Evolutionary conservation across 306 rosid genomes (phyloP).

Genomic region (Acacia confusa): DNA sequence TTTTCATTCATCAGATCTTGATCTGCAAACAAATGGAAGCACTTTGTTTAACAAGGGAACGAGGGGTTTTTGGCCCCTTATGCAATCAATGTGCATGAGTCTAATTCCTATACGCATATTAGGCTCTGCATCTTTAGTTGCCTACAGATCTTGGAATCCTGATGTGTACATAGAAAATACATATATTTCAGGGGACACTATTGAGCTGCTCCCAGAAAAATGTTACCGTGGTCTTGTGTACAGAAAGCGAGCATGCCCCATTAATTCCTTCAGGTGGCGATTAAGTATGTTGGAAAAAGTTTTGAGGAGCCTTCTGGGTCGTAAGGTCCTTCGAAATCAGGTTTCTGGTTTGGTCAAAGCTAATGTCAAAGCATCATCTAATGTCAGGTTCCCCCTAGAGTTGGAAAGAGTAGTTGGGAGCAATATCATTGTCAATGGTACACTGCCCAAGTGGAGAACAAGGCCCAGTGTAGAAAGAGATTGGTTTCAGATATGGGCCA

Average conservation of each 20-base stretch:
- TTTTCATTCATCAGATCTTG: slow-evolving; percentile 51
- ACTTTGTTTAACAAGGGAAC: slow-evolving; percentile 29
- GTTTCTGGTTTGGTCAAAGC: slow-evolving; percentile 57
- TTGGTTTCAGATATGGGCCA: slow-evolving; percentile 51
- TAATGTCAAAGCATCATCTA: slow-evolving; percentile 60
- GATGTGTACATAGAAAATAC: slow-evolving; percentile 41
- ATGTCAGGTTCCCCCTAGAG: slow-evolving; percentile 61
- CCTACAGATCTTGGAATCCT: slow-evolving; percentile 67
- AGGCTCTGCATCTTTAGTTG: slow-evolving; percentile 67
- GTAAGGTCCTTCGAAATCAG: slow-evolving; percentile 46
- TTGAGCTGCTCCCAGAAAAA: slow-evolving; percentile 85
- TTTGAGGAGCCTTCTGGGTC: slow-evolving; percentile 53
- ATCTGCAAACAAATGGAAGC: slow-evolving; percentile 47
- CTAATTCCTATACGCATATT: slow-evolving; percentile 60
- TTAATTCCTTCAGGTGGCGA: slow-evolving; percentile 59
- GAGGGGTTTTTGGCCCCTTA: slow-evolving; percentile 48
- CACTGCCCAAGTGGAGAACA: slow-evolving; percentile 63
- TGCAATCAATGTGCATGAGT: slow-evolving; percentile 61
- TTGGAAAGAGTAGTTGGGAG: slow-evolving; percentile 51
- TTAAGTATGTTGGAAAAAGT: slow-evolving; percentile 55
- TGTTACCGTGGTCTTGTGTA: slow-evolving; percentile 48
- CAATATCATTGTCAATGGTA: slow-evolving; percentile 16
- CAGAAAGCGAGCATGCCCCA: slow-evolving; percentile 47
- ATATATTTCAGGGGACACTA: slow-evolving; percentile 51
- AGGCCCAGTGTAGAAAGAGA: slow-evolving; percentile 47